A percentile compares a stretch with the other conserved stretches of the same genome.
Conservation (phyloP, 1,139 yeast genomes). For the Kodamaea plutei region DNA sequence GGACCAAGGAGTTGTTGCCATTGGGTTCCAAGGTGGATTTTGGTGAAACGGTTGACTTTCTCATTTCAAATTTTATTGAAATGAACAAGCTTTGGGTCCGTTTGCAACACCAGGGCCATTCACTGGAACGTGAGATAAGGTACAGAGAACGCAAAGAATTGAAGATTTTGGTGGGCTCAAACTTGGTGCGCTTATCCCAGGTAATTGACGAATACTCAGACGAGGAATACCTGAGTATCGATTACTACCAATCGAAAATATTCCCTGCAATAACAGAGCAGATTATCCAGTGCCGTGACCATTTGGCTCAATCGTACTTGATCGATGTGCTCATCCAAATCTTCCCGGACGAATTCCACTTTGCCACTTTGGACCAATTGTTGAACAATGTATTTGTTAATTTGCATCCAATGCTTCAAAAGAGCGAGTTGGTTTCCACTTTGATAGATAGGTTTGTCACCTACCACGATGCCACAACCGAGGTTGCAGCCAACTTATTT, state of each 20-base stretch:
- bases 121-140: slow-evolving; percentile 74
- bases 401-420: slow-evolving; percentile 66
- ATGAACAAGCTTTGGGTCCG: slow-evolving; percentile 98
- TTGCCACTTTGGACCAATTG: slow-evolving; percentile 65
- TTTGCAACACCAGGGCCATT: slow-evolving; percentile 91
- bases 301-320: slow-evolving; percentile 85
- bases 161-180: slow-evolving; percentile 89
- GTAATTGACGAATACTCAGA: slow-evolving; percentile 62
- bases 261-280: slow-evolving; percentile 85
- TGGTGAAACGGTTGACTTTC: slow-evolving; percentile 65
- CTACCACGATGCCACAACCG: slow-evolving; percentile 33
- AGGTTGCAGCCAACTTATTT: slow-evolving; percentile 2
- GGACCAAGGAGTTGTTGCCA: slow-evolving; percentile 72
- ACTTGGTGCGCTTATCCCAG: slow-evolving; percentile 84
- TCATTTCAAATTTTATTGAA: slow-evolving; percentile 84
- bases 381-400: slow-evolving; percentile 59
- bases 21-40: slow-evolving; percentile 42
- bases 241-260: slow-evolving; percentile 58
- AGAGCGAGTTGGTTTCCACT: slow-evolving; percentile 62
- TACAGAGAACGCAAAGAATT: slow-evolving; percentile 80
- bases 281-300: slow-evolving; percentile 87
- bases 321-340: slow-evolving; percentile 89
- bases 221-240: slow-evolving; percentile 24
- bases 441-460: slow-evolving; percentile 72
- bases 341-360: slow-evolving; percentile 89